Conservation (phyloP, 495 filamentous ascomycete genomes). For the Talaromyces ruber region DNA sequence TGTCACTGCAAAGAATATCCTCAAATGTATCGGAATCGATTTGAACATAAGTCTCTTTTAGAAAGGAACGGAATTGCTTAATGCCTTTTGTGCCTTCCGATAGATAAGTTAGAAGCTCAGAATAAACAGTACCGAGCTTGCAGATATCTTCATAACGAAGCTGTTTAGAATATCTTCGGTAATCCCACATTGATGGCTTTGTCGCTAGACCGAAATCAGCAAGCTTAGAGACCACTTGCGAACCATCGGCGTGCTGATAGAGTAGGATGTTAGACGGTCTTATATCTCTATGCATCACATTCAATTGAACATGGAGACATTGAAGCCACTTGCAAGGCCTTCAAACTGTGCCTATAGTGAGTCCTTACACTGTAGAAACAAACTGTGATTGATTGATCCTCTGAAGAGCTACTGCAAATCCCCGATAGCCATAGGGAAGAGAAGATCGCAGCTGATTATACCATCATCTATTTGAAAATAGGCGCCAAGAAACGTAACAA, state of each 20-base stretch:
- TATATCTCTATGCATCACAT: not conserved
- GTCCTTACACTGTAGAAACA: not conserved
- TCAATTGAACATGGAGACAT: not conserved
- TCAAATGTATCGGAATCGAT: not conserved
- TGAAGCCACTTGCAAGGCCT: not conserved
- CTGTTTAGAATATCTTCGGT: too few relatives aligned
- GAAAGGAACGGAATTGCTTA: not conserved
- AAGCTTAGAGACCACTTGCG: not conserved
- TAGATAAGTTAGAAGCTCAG: not conserved
- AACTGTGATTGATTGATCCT: not conserved
- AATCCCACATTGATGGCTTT: too few relatives aligned
- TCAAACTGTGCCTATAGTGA: not conserved
- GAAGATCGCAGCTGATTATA: not conserved
- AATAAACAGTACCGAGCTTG: not conserved
- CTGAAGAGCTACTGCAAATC: not conserved
- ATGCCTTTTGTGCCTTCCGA: not conserved
- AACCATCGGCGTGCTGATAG: not conserved
- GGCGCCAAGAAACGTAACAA: not conserved
- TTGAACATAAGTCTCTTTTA: not conserved
- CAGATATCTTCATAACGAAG: not conserved
- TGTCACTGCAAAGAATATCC: not conserved
- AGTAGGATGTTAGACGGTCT: not conserved
- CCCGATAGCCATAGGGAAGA: not conserved
- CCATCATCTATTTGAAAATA: not conserved
- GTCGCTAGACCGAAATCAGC: not conserved